Conservation (phyloP, 495 filamentous ascomycete genomes). For the Wilcoxina mikolae region DNA sequence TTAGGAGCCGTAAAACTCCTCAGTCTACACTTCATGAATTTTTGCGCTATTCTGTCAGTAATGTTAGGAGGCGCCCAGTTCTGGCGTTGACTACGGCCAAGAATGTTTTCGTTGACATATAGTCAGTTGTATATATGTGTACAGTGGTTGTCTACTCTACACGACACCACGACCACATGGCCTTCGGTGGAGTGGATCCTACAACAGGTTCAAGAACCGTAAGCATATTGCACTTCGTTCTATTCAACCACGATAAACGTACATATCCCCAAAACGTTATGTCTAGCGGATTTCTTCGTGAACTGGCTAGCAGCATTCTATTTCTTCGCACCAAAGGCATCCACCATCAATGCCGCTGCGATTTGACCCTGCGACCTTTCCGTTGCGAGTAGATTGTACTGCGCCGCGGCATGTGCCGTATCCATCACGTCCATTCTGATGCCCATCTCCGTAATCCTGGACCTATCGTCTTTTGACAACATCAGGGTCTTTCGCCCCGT, state of each 20-base stretch:
- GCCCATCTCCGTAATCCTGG: conserved; percentile 57
- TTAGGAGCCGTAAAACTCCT: background rate
- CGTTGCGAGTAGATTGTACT: conserved; percentile 75
- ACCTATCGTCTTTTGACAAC: conserved; percentile 57
- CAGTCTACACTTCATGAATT: background rate
- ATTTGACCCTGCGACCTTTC: conserved; percentile 66
- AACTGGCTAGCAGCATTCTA: background rate
- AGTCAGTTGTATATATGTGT: no score
- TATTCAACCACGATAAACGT: no score
- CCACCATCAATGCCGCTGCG: conserved; percentile 63
- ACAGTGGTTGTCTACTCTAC: background rate
- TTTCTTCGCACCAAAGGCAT: conserved; percentile 13
- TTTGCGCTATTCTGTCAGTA: no score
- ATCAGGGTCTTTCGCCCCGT: conserved; percentile 61
- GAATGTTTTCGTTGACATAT: no score
- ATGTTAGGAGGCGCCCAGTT: no score
- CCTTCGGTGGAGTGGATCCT: background rate
- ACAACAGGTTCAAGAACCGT: no score
- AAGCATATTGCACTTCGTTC: no score
- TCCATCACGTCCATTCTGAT: conserved; percentile 81
- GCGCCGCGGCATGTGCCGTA: conserved; percentile 83
- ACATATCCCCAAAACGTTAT: no score
- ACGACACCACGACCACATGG: background rate
- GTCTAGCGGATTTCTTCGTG: background rate
- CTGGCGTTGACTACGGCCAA: no score